phyloP scores from a whole-genome alignment of 805 yeast genomes.

The Yamadazyma scolyti region DNA sequence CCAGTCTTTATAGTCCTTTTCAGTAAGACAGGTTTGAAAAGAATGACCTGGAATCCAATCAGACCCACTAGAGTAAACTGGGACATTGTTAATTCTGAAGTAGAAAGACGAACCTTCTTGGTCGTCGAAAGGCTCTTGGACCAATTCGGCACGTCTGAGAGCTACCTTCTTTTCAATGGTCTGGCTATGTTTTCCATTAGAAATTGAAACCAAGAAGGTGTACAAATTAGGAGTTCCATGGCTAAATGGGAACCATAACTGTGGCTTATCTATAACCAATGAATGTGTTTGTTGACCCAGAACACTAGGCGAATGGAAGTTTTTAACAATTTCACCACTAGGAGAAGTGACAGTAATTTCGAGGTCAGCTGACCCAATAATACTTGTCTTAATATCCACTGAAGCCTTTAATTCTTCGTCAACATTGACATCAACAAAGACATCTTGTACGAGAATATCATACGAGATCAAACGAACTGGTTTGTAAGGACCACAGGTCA shows the following conservation, averaged over 20 bases:
- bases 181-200: slow-evolving; percentile 5
- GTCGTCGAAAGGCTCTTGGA: slow-evolving; percentile 23
- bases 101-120: slow-evolving; percentile 37
- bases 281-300: too few species aligned
- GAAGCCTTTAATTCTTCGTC: slow-evolving; percentile 5
- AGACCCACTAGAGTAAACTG: slow-evolving; percentile 37
- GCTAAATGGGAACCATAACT: slow-evolving; percentile 38
- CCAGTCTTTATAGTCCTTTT: slow-evolving; percentile 32
- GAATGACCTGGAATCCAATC: slow-evolving; percentile 49
- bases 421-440: slow-evolving; percentile 12
- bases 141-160: slow-evolving; percentile 37
- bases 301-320: too few species aligned
- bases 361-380: neutral
- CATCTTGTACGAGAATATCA: slow-evolving; percentile 13
- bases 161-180: slow-evolving; percentile 24
- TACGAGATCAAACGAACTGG: slow-evolving; percentile 26
- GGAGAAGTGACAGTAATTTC: too few species aligned
- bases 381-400: too few species aligned
- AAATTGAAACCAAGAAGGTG: slow-evolving; percentile 11
- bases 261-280: slow-evolving; percentile 23
- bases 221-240: slow-evolving; percentile 35
- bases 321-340: too few species aligned
- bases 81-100: slow-evolving; percentile 35
- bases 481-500: slow-evolving; percentile 44
- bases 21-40: slow-evolving; percentile 24